These are phyloP conservation scores for Flaveria robusta DNA, from an alignment of 129 eudicot species.

Conservation along the genomic window DNA sequence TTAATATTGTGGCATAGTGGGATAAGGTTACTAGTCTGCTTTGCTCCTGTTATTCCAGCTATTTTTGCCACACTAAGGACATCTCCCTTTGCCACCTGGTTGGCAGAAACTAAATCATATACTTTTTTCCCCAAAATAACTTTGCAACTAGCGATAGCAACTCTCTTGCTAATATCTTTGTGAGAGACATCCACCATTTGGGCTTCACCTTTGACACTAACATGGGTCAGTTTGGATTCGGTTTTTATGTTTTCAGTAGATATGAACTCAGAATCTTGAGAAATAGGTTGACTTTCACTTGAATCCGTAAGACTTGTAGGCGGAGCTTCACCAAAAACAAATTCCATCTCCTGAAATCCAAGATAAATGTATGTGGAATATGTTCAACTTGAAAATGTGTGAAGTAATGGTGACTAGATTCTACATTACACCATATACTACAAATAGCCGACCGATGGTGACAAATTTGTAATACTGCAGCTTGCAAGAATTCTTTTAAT, in stretches of 20 bases:
- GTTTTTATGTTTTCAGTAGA: conserved; percentile 21
- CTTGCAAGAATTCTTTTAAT: background rate
- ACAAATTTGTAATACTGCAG: background rate
- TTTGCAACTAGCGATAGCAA: conserved; percentile 84
- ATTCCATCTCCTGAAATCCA: conserved; percentile 75
- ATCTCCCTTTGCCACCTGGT: conserved; percentile 86
- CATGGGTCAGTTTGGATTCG: conserved; percentile 55
- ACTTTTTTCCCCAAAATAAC: conserved; percentile 71
- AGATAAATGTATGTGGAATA: background rate
- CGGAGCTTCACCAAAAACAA: conserved; percentile 81
- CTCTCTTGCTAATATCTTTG: conserved; percentile 70
- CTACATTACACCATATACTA: background rate
- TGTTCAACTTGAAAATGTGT: background rate
- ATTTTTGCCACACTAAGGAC: conserved; percentile 78
- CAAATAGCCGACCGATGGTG: background rate
- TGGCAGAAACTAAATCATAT: conserved; percentile 77
- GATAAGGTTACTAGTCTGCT: conserved; percentile 83
- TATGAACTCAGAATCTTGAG: conserved; percentile 39
- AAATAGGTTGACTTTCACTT: conserved; percentile 35
- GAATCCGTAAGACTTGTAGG: conserved; percentile 61
- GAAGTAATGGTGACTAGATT: background rate
- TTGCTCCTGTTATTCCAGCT: conserved; percentile 82
- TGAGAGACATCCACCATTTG: conserved; percentile 90
- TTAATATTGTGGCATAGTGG: conserved; percentile 85
- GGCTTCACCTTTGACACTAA: conserved; percentile 70